Percentiles rank a stretch among this genome's conserved stretches.
phyloP scores from a whole-genome alignment of 208 protist genomes.

The Trypanosoma avium region DNA sequence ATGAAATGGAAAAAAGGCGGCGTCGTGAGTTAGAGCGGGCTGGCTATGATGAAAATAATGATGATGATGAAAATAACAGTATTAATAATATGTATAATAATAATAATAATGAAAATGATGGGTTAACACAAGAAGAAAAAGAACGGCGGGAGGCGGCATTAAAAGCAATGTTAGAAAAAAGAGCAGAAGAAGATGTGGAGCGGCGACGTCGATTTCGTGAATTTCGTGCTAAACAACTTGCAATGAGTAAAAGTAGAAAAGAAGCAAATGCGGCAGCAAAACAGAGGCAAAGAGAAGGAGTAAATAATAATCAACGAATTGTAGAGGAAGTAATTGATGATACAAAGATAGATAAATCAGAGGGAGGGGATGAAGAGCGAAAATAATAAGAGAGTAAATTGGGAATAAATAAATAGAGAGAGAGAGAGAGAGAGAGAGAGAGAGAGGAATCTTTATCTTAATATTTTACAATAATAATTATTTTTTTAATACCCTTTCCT shows the following conservation, averaged over 20 bases:
- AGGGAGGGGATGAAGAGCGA: constrained; percentile 2
- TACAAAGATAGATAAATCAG: neutral
- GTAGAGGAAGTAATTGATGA: constrained; percentile 35
- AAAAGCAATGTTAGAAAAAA: constrained; percentile 51
- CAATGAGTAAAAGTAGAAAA: constrained; percentile 74
- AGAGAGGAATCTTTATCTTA: no score
- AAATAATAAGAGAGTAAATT: constrained; percentile 12
- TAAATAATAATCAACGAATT: constrained; percentile 8
- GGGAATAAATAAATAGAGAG: constrained; percentile 4
- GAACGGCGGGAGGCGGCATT: no score
- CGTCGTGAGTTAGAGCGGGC: constrained; percentile 71
- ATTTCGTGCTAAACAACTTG: constrained; percentile 70
- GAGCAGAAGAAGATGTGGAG: constrained; percentile 56
- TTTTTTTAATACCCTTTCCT: no score
- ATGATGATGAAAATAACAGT: constrained; percentile 44
- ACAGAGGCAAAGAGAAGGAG: constrained; percentile 29
- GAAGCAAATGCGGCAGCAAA: constrained; percentile 47
- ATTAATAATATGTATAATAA: no score
- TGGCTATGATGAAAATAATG: constrained; percentile 49
- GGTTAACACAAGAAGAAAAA: no score
- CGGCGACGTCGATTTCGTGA: constrained; percentile 78
- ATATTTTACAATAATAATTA: no score
- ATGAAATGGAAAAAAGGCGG: constrained; percentile 78
- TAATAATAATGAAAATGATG: no score
- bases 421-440: neutral